Evolutionary conservation across 2,329 filamentous ascomycete genomes (phyloP).

Genomic region (Epichloe coenophiala): DNA sequence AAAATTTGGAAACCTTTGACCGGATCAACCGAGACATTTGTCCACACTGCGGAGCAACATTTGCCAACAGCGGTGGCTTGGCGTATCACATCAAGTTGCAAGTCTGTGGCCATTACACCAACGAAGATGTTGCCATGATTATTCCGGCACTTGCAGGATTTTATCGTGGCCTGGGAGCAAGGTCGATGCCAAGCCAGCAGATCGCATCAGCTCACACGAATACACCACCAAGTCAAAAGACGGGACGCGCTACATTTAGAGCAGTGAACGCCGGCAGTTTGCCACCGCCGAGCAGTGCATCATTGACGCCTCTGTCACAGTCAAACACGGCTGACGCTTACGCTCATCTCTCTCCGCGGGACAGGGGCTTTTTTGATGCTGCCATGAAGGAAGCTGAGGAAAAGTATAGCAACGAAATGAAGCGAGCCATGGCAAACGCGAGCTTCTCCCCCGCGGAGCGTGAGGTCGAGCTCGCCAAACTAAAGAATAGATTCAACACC

Average conservation of each 20-base stretch:
- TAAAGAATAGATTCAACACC: conserved; percentile 40
- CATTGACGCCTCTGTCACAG: background rate
- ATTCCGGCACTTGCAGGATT: conserved; percentile 1
- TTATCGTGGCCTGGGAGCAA: background rate
- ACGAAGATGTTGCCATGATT: conserved; percentile 4
- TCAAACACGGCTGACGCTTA: conserved; percentile 24
- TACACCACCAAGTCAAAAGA: background rate
- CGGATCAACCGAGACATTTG: conserved; percentile 24
- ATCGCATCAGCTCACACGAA: background rate
- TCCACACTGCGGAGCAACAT: conserved; percentile 29
- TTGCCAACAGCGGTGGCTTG: conserved; percentile 27
- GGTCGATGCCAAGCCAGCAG: background rate
- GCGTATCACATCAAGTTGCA: conserved; percentile 30
- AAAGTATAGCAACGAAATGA: conserved; percentile 28
- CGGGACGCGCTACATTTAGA: background rate
- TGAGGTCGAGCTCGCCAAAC: conserved; percentile 22
- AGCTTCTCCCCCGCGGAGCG: conserved; percentile 21
- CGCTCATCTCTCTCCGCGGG: conserved; percentile 24
- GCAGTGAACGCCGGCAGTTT: background rate
- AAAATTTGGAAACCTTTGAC: conserved; percentile 6
- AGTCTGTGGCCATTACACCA: conserved; percentile 31
- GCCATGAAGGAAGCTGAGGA: conserved; percentile 19
- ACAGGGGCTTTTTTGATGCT: conserved; percentile 13
- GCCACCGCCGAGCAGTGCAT: background rate
- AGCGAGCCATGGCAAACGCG: conserved; percentile 20